Evolutionary conservation across 1,284 basidiomycete species (phyloP), one percentile per base, ranked within the genome.

Genomic region (Termitomyces sp.): DNA sequence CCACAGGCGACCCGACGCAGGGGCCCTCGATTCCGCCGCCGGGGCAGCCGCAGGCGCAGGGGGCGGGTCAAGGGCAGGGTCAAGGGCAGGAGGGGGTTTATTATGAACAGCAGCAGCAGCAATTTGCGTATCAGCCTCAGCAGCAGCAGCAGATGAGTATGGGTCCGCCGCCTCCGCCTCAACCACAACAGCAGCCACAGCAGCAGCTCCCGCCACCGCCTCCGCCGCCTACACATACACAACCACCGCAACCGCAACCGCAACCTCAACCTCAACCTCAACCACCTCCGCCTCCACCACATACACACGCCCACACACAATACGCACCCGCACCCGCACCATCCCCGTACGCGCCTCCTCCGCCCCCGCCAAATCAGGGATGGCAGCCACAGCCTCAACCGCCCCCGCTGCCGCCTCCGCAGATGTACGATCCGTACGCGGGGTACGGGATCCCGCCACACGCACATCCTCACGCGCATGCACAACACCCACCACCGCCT

Each of bases 1-100:
- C 66, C 9, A 62, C 68, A 0, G 40, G 63, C 9, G 68, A 68
- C 42, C 64, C 69, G 3, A 55, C 60, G 40, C 28, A 63, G 55
- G 58, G 70, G 53, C 60, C 65, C 53, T 14, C 64, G 10, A 64
- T 63, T 42, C 62, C 61, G 1, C 59, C 52, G 38, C 26, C 38
- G n/a, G 30, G 11, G n/a, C 26, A 31, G 26, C 35, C 41, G 9
- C 40, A 50, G 28, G 24, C 3, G n/a, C n/a, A n/a, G n/a, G n/a
- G n/a, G n/a, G n/a, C n/a, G n/a, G 21, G 21, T 24, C 45, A 39
- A 21, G 44, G n/a, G 14, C 40, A 47, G 18, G 40, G 38, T n/a
- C n/a, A n/a, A n/a, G 46, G 30, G 18, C n/a, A 13, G 31, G 7
- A 14, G 19, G 13, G 45, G n/a, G n/a, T n/a, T n/a, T 37, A 47